A percentile compares a stretch with the other conserved stretches of the same genome.
Evolutionary conservation across 2,329 filamentous ascomycete species (phyloP).

Genomic region (Juglanconis oblonga): DNA sequence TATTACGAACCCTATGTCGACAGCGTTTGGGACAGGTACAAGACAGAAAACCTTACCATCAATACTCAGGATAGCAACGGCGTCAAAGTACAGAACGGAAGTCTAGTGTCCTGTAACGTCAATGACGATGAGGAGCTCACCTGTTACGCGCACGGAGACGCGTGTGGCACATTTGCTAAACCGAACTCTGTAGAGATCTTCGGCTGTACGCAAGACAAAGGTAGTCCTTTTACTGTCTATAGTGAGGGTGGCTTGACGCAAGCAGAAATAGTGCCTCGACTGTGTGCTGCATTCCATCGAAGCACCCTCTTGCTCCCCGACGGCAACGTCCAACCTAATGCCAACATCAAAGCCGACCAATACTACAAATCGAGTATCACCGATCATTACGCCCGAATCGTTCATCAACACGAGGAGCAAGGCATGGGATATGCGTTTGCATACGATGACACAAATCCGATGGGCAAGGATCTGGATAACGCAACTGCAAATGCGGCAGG

Average conservation of each 20-base stretch:
- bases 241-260: neutral
- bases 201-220: conserved; percentile 4
- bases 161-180: neutral
- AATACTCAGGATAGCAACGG: conserved; percentile 5
- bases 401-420: neutral
- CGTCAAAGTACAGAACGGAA: neutral
- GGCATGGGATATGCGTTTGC: conserved; percentile 7
- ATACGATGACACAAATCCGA: conserved; percentile 7
- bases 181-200: conserved; percentile 8
- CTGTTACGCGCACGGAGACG: neutral
- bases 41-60: neutral
- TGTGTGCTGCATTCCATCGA: conserved; percentile 6
- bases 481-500: conserved; percentile 10
- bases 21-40: neutral
- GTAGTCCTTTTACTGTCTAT: neutral
- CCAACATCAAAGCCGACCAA: neutral
- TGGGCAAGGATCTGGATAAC: neutral
- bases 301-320: neutral
- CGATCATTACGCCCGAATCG: conserved; percentile 4
- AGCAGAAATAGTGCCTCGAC: conserved; percentile 6
- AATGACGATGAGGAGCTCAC: neutral
- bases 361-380: neutral
- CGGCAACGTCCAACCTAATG: conserved; percentile 3
- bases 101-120: neutral
- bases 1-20: conserved; percentile 5